Base-by-base conservation (phyloP, 139 green algal species). In the Chara braunii region DNA sequence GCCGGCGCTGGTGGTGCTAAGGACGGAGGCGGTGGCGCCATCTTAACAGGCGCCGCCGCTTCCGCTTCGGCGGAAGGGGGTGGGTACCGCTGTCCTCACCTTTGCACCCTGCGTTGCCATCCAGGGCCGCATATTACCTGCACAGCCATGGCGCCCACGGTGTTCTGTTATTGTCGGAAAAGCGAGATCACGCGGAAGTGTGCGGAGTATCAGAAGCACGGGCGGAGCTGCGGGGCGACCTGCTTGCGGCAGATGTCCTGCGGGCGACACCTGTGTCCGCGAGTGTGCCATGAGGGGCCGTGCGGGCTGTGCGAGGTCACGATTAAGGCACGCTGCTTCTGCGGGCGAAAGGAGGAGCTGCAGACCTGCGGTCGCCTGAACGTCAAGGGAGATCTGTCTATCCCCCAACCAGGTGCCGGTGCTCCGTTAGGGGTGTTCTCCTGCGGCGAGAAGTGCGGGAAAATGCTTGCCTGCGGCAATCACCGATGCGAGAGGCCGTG, bases 81-180 rank as follows among this genome's bases (percentile, higher is more conserved):
- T n/a, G 43, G 22, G 23, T 32, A 9, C 9, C 11, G n/a, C 12
- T 76, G 68, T 22, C 68, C 68, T 28, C 68, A 76, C 24, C 18
- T 12, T 1, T 76, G 68, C 32, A 75, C 68, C 24, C 43, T 76
- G 23, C 12, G 23, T n/a, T 76, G 68, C 40, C 68, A 76, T 33
- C 68, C 68, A 12, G 68, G 68, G 9, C 68, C 68, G 22, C 64
- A 48, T 42, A 42, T 60, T 18, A 59, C 51, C 23, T 76, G 68
- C 59, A 73, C 42, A 6, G 60, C 68, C 22, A 56, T 61, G 43
- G 29, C 60, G 22, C 35, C 34, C 28, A 26, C 68, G 9, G n/a
- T 66, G 59, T 24, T 35, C 7, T 76, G 68, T 50, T 35, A 67
- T 26, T 76, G 68, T 26, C 60, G 59, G 7, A 64, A 74, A 22